Evolutionary conservation across 805 yeast genomes (phyloP), one percentile per base, ranked within the genome.

Genomic region (Metschnikowia picachoensis): DNA sequence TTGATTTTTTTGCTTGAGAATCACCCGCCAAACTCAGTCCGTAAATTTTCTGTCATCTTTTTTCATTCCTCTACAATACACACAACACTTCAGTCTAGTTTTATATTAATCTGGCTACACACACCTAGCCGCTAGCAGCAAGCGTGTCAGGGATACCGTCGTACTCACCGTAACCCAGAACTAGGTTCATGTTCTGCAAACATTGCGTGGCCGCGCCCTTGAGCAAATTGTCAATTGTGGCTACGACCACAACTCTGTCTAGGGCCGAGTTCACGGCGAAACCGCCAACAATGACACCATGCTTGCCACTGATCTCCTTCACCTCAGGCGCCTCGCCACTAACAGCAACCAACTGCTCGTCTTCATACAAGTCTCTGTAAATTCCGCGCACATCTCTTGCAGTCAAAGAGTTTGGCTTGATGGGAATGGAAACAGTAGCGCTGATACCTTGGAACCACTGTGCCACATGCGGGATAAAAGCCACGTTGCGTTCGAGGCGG

Each of bases 141-240:
- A 39, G 47, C 9, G 46, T 43, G 39, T 76, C 79, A 40, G 99
- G 97, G 61, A 94, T 94, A 59, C 98, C 98, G 44, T 83, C 97
- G 61, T 86, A 92, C 71, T 94, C 99, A 40, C 87, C 92, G 67
- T 88, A 94, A 20, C 91, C 91, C 72, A 86, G 71, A 6, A 88
- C 86, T 67, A 94, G 75, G 68, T 94, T 94, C 66, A 95, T 87
- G 74, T 94, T 94, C 70, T 94, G 99, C 66, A 94, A 68, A 72
- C 98, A 92, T 72, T 94, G 99, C 14, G 99, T 94, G 38, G 97
- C 95, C 37, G 99, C 99, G 55, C 99, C 99, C 74, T 94, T 94
- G 62, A 94, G 78, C 62, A 94, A 75, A 67, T 94, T 94, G 64
- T 94, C 99, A 58, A 94, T 92, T 4, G 97, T 90, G 17, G 97